Conservation (phyloP, 495 filamentous ascomycete genomes). For the Aspergillus incahuasiensis region DNA sequence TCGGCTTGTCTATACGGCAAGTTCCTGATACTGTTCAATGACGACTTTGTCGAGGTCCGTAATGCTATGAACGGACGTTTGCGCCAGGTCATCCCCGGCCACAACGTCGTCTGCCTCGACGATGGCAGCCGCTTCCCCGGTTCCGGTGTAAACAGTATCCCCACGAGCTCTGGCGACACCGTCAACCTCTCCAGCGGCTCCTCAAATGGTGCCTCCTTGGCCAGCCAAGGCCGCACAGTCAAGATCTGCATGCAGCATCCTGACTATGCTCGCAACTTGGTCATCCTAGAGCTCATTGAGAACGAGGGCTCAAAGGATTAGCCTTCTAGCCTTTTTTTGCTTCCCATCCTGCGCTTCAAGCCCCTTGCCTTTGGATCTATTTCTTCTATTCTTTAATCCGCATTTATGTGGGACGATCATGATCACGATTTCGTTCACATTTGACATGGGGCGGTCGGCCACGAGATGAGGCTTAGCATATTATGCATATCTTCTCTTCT, state of each 20-base stretch:
- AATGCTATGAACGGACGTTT: slow-evolving; percentile 94
- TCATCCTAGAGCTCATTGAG: slow-evolving; percentile 86
- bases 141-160: slow-evolving; percentile 28
- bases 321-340: neutral
- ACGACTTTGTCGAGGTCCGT: slow-evolving; percentile 93
- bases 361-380: neutral
- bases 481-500: neutral
- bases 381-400: neutral
- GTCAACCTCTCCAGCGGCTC: slow-evolving; percentile 26
- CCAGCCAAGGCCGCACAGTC: slow-evolving; percentile 52
- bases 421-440: too few species aligned
- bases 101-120: slow-evolving; percentile 82
- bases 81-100: slow-evolving; percentile 88
- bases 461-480: too few species aligned
- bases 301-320: slow-evolving; percentile 88
- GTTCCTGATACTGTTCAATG: slow-evolving; percentile 71
- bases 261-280: slow-evolving; percentile 70
- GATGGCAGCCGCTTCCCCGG: slow-evolving; percentile 60
- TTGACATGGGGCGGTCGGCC: too few species aligned
- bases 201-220: slow-evolving; percentile 30
- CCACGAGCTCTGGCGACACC: slow-evolving; percentile 23
- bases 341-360: neutral
- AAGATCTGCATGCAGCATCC: slow-evolving; percentile 97
- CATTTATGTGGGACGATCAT: too few species aligned
- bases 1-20: slow-evolving; percentile 78